Evolutionary conservation across 306 rosid species (phyloP).

Genomic region (Comarum palustre): DNA sequence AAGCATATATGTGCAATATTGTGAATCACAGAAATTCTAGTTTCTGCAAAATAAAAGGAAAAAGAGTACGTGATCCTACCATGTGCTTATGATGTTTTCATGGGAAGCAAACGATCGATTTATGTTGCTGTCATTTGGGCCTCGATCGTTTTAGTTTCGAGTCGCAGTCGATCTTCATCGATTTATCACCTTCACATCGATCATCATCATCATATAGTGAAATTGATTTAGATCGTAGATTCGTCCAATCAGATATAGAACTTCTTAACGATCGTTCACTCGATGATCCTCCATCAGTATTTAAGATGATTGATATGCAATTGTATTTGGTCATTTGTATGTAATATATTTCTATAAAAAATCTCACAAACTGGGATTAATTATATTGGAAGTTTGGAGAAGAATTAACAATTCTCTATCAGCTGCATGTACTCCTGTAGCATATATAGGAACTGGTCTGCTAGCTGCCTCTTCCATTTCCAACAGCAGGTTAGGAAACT

Average conservation of each 20-base stretch:
- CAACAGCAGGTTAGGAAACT: not conserved
- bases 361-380: not conserved
- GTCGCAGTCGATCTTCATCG: not conserved
- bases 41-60: not conserved
- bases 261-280: not conserved
- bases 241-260: not conserved
- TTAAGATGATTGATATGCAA: not conserved
- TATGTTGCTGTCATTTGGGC: constrained; percentile 6
- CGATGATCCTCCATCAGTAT: not conserved
- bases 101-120: not conserved
- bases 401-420: not conserved
- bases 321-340: not conserved
- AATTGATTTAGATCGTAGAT: not conserved
- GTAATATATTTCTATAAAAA: too few relatives aligned
- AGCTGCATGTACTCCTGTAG: too few relatives aligned
- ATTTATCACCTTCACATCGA: not conserved
- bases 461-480: not conserved
- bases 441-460: not conserved
- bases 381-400: not conserved
- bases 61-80: not conserved
- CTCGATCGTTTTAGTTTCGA: not conserved
- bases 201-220: not conserved
- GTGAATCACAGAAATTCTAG: not conserved
- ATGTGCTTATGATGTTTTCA: not conserved
- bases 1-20: not conserved